Percentiles rank a stretch among this genome's conserved stretches.
Conservation (phyloP, 495 filamentous ascomycete species). For the Trichoderma gamsii region DNA sequence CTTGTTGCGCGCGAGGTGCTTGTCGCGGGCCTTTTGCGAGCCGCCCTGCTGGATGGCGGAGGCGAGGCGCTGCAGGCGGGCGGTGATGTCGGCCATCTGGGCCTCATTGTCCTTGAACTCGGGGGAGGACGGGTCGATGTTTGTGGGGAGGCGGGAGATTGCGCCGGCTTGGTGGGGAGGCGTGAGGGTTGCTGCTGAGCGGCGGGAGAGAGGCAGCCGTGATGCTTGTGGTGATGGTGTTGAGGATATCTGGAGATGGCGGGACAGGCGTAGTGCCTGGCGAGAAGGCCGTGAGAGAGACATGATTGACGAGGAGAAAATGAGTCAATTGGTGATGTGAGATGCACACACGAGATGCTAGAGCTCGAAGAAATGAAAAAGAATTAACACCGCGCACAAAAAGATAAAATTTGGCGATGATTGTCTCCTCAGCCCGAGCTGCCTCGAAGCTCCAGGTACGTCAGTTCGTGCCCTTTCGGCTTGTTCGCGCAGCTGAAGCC, state of each 20-base stretch:
- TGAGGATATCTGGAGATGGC: conserved; percentile 29
- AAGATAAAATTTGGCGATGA: not conserved
- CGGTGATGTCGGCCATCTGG: conserved; percentile 68
- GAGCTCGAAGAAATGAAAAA: not conserved
- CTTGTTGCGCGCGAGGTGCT: conserved; percentile 82
- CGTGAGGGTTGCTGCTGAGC: conserved; percentile 54
- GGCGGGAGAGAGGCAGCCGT: conserved; percentile 19
- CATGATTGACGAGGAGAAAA: conserved; percentile 23
- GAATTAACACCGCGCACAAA: not conserved
- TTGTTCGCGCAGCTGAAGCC: conserved; percentile 3
- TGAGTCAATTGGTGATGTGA: not conserved
- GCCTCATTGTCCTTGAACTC: conserved; percentile 77
- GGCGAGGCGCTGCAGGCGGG: conserved; percentile 62
- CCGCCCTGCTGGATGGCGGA: conserved; percentile 67
- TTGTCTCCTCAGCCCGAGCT: not conserved
- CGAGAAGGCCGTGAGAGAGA: conserved; percentile 31
- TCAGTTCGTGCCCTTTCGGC: conserved; percentile 18
- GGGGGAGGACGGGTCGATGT: conserved; percentile 67
- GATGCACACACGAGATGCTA: too few species aligned
- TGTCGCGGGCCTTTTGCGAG: conserved; percentile 75
- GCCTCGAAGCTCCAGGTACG: not conserved
- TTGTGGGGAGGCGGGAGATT: conserved; percentile 70
- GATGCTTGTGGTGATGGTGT: conserved; percentile 3
- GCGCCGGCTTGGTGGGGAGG: conserved; percentile 63
- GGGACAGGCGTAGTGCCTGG: conserved; percentile 32